These are phyloP conservation scores for Elaeis guineensis DNA, from an alignment of 176 grass and related monocot species.

Conservation along the genomic window DNA sequence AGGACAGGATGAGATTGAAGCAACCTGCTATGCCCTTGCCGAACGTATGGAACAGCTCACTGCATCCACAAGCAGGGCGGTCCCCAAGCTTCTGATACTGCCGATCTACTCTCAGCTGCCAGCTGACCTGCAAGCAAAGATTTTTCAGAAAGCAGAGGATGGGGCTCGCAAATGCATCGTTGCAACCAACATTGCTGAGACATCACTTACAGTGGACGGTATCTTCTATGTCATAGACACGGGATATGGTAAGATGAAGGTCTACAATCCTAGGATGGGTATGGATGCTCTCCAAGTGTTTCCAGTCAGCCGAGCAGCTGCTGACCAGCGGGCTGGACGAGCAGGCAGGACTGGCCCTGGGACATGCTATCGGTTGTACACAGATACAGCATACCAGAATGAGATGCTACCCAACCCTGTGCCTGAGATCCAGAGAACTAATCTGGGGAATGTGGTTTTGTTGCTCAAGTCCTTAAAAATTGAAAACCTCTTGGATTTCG, in stretches of 20 bases:
- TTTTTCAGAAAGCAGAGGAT: conserved; percentile 97
- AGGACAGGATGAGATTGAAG: conserved; percentile 94
- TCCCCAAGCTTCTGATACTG: conserved; percentile 80
- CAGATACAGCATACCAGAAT: conserved; percentile 94
- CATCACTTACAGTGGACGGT: conserved; percentile 94
- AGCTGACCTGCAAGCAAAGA: conserved; percentile 92
- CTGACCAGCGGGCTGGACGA: conserved; percentile 84
- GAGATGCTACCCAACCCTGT: conserved; percentile 94
- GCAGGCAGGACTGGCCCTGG: conserved; percentile 92
- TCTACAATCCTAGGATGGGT: conserved; percentile 93
- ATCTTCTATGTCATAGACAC: conserved; percentile 97
- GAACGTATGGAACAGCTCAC: conserved; percentile 89
- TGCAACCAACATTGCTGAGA: conserved; percentile 98
- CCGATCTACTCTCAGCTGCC: conserved; percentile 96
- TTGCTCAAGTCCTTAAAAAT: conserved; percentile 89
- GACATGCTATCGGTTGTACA: conserved; percentile 86
- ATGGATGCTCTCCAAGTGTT: conserved; percentile 98
- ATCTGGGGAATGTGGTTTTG: conserved; percentile 92
- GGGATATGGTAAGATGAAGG: conserved; percentile 98
- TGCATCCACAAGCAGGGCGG: conserved; percentile 65
- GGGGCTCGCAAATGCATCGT: conserved; percentile 95
- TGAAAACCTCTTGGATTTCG: conserved; percentile 90
- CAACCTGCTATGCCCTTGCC: conserved; percentile 88
- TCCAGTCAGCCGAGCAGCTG: conserved; percentile 80
- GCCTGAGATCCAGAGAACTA: conserved; percentile 94